These are phyloP conservation scores for Coemansia sp. DNA, from an alignment of 192 early-diverging fungal species.

Conservation along the genomic window DNA sequence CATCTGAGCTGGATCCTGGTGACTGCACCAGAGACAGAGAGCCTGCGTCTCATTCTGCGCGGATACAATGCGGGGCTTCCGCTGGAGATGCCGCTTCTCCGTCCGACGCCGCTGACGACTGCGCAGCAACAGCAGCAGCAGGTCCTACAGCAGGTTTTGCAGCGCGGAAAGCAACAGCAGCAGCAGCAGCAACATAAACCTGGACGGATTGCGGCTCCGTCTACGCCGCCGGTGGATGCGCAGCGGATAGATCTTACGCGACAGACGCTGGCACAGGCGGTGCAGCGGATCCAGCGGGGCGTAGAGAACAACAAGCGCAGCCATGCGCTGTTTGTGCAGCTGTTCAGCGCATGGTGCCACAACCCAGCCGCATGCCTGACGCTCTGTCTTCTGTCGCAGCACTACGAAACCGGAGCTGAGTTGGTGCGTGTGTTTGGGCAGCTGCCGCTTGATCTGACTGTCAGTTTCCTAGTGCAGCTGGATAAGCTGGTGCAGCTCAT, in stretches of 20 bases:
- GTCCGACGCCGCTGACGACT: neutral
- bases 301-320: conserved; percentile 55
- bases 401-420: conserved; percentile 86
- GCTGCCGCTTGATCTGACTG: conserved; percentile 81
- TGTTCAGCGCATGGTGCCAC: conserved; percentile 97
- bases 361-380: conserved; percentile 93
- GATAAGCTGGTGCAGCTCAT: conserved; percentile 98
- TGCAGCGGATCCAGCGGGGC: conserved; percentile 27
- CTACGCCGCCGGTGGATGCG: neutral
- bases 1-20: conserved; percentile 95
- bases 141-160: conserved; percentile 4
- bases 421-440: conserved; percentile 85
- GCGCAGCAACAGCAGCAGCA: conserved; percentile 3
- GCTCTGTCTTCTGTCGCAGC: conserved; percentile 93
- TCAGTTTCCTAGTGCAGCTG: conserved; percentile 91
- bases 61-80: conserved; percentile 63
- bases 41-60: conserved; percentile 76
- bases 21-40: conserved; percentile 87
- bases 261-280: conserved; percentile 10
- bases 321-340: conserved; percentile 74
- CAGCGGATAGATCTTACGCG: conserved; percentile 14
- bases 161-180: conserved; percentile 5
- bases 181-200: conserved; percentile 4
- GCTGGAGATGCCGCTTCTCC: conserved; percentile 24
- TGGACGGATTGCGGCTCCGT: neutral